Evolutionary conservation across 305 asterid species (phyloP), one percentile per base, ranked within the genome.

Genomic region (Plantago lanceolata): DNA sequence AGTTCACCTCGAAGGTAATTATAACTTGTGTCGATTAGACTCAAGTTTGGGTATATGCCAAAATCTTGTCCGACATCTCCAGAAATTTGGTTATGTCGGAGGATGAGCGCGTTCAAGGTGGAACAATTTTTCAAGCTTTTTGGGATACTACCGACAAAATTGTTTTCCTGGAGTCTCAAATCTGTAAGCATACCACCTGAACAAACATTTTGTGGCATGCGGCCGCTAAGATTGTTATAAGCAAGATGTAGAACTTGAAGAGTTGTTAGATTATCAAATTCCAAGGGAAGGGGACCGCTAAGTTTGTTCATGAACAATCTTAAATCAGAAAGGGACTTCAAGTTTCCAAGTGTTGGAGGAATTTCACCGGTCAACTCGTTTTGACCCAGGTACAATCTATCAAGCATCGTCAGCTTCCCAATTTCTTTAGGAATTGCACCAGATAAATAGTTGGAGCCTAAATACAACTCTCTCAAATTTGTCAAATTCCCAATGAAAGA

Each of bases 1-100:
- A 78, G 37, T 45, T 68, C 73, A 7, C 80, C 83, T 2, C 63
- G 68, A 19, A 78, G 65, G 6, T 50, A 31, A 43, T 78, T 78
- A 18, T 33, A 11, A 17, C 69, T 68, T 29, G 74, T 37, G 45
- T 65, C 71, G 9, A 71, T 21, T 24, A 13, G 47, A 19, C 44
- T 19, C 49, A 74, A 47, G 16, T 57, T 49, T 20, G 77, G 70
- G 17, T 64, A 66, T 5, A 57, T 33, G 5, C 77, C 82, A 4
- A 64, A 62, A 33, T 62, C 65, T n/a, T 48, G 57, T 43, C 71
- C 63, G 16, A 71, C 45, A 49, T 74, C 63, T 21, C 73, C 75
- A 2, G 72, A 21, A 0, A 74, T 48, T 33, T 43, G 57, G 68
- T 74, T 74, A 8, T 3, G 9, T 1, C 55, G 64, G 2, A 69